phyloP scores from a whole-genome alignment of 106 monocot genomes.

The Apostasia shenzhenica region DNA sequence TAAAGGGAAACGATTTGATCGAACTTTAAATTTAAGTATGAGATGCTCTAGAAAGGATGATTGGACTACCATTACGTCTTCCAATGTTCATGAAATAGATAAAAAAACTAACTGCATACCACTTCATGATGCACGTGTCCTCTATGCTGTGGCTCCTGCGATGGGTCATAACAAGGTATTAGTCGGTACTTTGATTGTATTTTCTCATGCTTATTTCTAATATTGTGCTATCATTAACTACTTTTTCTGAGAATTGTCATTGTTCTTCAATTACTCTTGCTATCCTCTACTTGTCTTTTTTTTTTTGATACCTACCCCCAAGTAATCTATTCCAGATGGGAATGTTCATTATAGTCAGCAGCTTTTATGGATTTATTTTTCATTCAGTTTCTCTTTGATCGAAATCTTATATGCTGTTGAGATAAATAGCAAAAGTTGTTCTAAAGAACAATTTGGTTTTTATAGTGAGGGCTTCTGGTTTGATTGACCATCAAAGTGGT shows the following conservation, averaged over 20 bases:
- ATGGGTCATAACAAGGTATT: conserved; percentile 94
- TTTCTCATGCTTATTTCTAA: background rate
- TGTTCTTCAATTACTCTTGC: too few species aligned
- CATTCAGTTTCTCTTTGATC: too few species aligned
- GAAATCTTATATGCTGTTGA: too few species aligned
- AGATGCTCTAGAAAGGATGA: conserved; percentile 16
- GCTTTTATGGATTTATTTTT: background rate
- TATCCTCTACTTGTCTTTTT: too few species aligned
- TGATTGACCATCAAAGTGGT: too few species aligned
- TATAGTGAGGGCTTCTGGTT: too few species aligned
- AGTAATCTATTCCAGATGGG: background rate
- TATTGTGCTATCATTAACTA: background rate
- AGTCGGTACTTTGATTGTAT: background rate
- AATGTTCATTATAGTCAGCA: background rate
- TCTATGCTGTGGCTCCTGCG: conserved; percentile 73
- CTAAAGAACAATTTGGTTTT: too few species aligned
- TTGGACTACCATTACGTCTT: background rate
- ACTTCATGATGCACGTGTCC: conserved; percentile 43
- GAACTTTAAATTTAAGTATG: conserved; percentile 5
- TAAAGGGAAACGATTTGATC: conserved; percentile 11
- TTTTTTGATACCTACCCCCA: background rate
- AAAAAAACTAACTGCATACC: conserved; percentile 8
- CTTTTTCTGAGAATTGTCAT: background rate
- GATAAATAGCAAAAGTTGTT: too few species aligned
- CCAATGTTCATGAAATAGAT: conserved; percentile 7